A percentile compares a stretch with the other conserved stretches of the same genome.
These are phyloP conservation scores for Corchorus capsularis DNA, from an alignment of 345 rosid genomes.

Conservation along the genomic window DNA sequence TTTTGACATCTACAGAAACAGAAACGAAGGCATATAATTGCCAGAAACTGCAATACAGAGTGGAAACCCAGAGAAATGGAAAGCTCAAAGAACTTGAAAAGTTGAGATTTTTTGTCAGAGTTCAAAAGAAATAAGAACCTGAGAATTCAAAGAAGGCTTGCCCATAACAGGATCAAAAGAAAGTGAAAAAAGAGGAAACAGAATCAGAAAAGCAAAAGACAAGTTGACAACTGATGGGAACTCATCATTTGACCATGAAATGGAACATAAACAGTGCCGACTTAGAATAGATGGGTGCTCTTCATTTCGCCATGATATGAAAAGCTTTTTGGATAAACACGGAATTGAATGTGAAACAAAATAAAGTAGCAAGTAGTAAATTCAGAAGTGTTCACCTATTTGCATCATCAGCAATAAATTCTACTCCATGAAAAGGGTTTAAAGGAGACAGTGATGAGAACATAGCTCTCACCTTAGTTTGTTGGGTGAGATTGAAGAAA, in stretches of 20 bases:
- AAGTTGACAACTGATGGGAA: constrained; percentile 6
- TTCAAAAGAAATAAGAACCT: neutral
- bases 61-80: neutral
- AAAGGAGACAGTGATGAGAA: neutral
- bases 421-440: neutral
- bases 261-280: neutral
- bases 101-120: neutral
- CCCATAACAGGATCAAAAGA: neutral
- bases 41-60: neutral
- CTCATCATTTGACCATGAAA: constrained; percentile 15
- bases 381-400: neutral
- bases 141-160: neutral
- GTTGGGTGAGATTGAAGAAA: constrained; percentile 21
- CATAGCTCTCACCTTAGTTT: constrained; percentile 24
- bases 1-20: neutral
- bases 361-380: neutral
- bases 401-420: neutral
- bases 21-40: neutral
- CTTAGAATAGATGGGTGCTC: neutral
- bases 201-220: constrained; percentile 7
- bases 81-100: neutral
- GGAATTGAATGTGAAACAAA: neutral
- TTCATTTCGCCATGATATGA: constrained; percentile 18
- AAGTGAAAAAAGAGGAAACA: neutral
- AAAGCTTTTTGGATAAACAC: constrained; percentile 14